phyloP scores from a whole-genome alignment of 164 flowering plant genomes.

The Piper longum region DNA sequence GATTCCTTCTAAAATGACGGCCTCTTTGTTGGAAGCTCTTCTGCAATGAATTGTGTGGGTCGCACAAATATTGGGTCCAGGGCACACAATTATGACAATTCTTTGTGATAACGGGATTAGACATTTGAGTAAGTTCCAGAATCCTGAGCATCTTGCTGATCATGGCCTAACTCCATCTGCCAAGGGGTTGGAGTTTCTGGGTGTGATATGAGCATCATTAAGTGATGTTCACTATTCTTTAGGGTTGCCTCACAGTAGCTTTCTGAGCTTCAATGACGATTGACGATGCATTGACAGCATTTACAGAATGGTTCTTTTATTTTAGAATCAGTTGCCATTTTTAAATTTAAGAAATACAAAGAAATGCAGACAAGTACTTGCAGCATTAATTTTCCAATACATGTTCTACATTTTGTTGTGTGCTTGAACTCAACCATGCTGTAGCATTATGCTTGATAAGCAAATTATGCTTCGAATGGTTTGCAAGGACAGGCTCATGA shows the following conservation, averaged over 20 bases:
- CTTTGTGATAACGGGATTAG: slow-evolving; percentile 92
- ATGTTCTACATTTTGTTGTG: too few species aligned
- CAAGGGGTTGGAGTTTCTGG: slow-evolving; percentile 56
- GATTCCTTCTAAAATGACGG: slow-evolving; percentile 92
- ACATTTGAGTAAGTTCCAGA: slow-evolving; percentile 76
- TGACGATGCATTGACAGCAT: not conserved
- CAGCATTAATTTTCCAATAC: too few species aligned
- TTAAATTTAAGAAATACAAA: too few species aligned
- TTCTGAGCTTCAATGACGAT: not conserved
- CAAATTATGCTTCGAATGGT: too few species aligned
- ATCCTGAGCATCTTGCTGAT: slow-evolving; percentile 45
- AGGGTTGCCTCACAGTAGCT: not conserved
- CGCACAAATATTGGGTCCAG: slow-evolving; percentile 75
- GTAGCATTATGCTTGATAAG: too few species aligned
- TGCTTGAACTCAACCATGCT: too few species aligned
- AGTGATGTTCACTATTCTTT: not conserved
- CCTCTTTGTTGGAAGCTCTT: slow-evolving; percentile 91
- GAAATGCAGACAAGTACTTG: too few species aligned
- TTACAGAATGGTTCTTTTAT: too few species aligned
- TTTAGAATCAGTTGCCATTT: too few species aligned
- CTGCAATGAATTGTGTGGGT: slow-evolving; percentile 95
- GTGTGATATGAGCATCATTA: slow-evolving; percentile 13
- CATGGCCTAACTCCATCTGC: slow-evolving; percentile 63
- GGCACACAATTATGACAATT: slow-evolving; percentile 84
- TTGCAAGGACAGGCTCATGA: too few species aligned